Percentiles rank a stretch among this genome's conserved stretches.
These are phyloP conservation scores for Avena atlantica DNA, from an alignment of 176 grass and related monocot species.

Conservation along the genomic window DNA sequence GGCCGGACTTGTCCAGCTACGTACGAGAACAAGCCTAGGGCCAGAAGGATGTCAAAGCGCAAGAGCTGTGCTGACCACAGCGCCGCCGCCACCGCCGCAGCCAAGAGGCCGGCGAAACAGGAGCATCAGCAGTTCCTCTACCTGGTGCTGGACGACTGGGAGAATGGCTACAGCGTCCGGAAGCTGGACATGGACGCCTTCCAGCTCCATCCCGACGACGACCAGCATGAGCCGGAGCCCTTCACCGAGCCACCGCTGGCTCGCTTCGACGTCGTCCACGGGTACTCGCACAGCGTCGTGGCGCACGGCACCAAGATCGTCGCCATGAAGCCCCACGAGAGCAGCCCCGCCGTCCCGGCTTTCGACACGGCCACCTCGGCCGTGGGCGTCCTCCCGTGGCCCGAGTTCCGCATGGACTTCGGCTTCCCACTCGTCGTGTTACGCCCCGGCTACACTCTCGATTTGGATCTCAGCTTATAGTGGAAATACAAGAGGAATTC, in stretches of 20 bases:
- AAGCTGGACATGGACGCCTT: slow-evolving; percentile 8
- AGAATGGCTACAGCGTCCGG: slow-evolving; percentile 25
- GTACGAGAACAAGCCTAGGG: neutral
- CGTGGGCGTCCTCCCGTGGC: neutral
- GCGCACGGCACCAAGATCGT: slow-evolving; percentile 38
- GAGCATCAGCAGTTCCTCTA: neutral
- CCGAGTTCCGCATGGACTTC: neutral
- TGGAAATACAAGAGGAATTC: too few relatives aligned
- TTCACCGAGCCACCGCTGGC: neutral
- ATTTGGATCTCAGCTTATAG: too few relatives aligned
- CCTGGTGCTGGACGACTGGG: slow-evolving; percentile 28
- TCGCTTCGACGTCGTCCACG: slow-evolving; percentile 3
- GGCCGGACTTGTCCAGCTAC: neutral
- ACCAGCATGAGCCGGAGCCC: neutral
- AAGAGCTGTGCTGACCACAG: neutral
- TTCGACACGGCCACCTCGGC: neutral
- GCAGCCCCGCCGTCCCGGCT: slow-evolving; percentile 14
- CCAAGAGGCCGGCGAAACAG: neutral
- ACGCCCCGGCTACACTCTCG: too few relatives aligned
- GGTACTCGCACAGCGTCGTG: neutral
- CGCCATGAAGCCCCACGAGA: neutral
- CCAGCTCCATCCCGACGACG: neutral
- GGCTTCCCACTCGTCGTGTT: neutral
- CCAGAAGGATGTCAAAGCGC: neutral
- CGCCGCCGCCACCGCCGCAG: neutral